phyloP scores from a whole-genome alignment of 2,329 filamentous ascomycete genomes.

The Fusarium sp. region DNA sequence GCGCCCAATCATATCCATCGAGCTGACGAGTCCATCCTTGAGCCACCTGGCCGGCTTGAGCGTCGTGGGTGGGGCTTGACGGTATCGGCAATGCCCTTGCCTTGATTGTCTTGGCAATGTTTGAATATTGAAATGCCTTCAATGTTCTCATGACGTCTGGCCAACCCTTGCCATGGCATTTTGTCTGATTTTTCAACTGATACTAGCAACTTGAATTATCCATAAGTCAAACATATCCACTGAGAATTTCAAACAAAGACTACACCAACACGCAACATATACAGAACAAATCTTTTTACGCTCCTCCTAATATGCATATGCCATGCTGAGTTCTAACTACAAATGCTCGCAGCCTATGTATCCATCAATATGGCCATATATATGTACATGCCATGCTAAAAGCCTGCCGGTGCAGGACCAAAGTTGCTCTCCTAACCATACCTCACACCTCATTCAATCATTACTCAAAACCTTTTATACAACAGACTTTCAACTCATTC shows the following conservation, averaged over 20 bases:
- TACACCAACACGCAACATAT: background rate
- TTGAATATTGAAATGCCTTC: slow-evolving; percentile 2
- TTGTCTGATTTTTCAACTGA: background rate
- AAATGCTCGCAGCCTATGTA: background rate
- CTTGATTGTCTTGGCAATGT: slow-evolving; percentile 25
- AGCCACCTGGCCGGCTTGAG: slow-evolving; percentile 20
- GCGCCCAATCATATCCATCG: slow-evolving; percentile 45
- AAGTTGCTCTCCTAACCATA: background rate
- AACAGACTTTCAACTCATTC: background rate
- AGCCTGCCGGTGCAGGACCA: background rate
- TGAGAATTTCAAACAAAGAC: slow-evolving; percentile 22
- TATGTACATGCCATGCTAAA: slow-evolving; percentile 6
- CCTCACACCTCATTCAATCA: slow-evolving; percentile 14
- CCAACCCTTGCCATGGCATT: background rate
- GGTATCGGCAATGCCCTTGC: slow-evolving; percentile 33
- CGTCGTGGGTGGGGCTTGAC: slow-evolving; percentile 24
- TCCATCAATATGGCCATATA: background rate
- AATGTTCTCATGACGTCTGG: background rate
- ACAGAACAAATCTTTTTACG: background rate
- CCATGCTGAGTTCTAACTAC: background rate
- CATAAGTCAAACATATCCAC: background rate
- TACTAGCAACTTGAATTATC: background rate
- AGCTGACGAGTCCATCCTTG: slow-evolving; percentile 51
- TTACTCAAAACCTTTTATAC: slow-evolving; percentile 5
- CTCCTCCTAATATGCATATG: background rate